A percentile compares a stretch with the other conserved stretches of the same genome.
Conservation (phyloP, 306 rosid species). For the Sesbania bispinosa region DNA sequence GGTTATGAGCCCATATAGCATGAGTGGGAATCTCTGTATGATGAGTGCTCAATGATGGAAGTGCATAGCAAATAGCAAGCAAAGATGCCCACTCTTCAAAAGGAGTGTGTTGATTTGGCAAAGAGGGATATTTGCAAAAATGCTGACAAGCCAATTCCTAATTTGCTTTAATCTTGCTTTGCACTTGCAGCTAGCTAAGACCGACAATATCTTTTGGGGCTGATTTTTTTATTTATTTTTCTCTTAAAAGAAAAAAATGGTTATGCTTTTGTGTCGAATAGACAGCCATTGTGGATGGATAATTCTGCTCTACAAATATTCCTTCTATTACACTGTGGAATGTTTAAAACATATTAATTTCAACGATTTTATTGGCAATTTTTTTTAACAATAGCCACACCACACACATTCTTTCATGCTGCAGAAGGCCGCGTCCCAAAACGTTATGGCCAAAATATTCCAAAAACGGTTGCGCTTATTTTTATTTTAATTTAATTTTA, state of each 20-base stretch:
- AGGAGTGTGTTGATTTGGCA: conserved; percentile 31
- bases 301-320: conserved; percentile 22
- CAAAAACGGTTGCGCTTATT: no score
- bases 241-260: neutral
- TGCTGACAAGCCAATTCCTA: conserved; percentile 38
- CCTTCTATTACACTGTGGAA: no score
- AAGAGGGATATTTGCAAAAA: conserved; percentile 27
- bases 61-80: conserved; percentile 31
- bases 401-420: no score
- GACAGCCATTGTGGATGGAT: conserved; percentile 34
- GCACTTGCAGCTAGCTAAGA: neutral
- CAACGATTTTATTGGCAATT: no score
- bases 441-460: conserved; percentile 15
- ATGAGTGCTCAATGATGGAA: conserved; percentile 51
- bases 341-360: no score
- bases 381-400: conserved; percentile 19
- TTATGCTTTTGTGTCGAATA: conserved; percentile 17
- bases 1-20: conserved; percentile 26
- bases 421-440: conserved; percentile 49
- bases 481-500: no score
- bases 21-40: conserved; percentile 38
- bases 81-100: conserved; percentile 62
- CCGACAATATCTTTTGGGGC: conserved; percentile 30
- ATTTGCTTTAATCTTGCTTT: conserved; percentile 33
- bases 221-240: neutral